These are phyloP conservation scores for Cucumis hystrix DNA, from an alignment of 306 rosid genomes.

Conservation along the genomic window DNA sequence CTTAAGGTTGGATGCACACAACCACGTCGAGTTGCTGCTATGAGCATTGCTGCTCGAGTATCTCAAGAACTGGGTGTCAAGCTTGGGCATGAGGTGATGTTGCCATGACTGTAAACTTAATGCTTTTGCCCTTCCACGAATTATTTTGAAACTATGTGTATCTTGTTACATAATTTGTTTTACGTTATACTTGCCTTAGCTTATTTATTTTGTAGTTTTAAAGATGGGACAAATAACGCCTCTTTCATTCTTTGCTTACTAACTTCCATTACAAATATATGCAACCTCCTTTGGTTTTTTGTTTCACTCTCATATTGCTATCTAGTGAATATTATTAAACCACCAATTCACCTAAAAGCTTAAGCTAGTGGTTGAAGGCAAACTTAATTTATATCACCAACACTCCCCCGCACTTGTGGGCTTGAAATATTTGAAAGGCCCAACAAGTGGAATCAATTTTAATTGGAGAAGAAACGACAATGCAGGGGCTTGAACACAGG, in stretches of 20 bases:
- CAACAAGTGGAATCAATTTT: too few species aligned
- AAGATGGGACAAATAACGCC: not conserved
- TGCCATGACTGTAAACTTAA: not conserved
- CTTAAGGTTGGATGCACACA: conserved; percentile 92
- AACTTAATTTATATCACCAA: too few species aligned
- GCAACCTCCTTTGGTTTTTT: not conserved
- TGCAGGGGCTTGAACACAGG: too few species aligned
- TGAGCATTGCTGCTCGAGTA: conserved; percentile 98
- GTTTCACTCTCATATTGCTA: not conserved
- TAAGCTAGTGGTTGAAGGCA: too few species aligned
- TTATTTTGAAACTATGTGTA: not conserved
- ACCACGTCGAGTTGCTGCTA: conserved; percentile 96
- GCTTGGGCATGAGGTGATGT: conserved; percentile 79
- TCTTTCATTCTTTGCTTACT: not conserved
- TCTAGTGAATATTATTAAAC: too few species aligned
- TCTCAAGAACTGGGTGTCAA: conserved; percentile 96
- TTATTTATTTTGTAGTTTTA: not conserved
- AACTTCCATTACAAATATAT: not conserved
- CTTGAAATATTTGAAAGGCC: too few species aligned
- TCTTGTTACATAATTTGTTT: not conserved
- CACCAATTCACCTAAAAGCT: too few species aligned
- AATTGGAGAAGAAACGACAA: too few species aligned
- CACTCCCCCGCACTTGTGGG: too few species aligned
- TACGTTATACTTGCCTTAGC: not conserved
- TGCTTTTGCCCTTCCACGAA: not conserved